Conservation (phyloP, 2,329 filamentous ascomycete species). For the Cytospora piceicola region DNA sequence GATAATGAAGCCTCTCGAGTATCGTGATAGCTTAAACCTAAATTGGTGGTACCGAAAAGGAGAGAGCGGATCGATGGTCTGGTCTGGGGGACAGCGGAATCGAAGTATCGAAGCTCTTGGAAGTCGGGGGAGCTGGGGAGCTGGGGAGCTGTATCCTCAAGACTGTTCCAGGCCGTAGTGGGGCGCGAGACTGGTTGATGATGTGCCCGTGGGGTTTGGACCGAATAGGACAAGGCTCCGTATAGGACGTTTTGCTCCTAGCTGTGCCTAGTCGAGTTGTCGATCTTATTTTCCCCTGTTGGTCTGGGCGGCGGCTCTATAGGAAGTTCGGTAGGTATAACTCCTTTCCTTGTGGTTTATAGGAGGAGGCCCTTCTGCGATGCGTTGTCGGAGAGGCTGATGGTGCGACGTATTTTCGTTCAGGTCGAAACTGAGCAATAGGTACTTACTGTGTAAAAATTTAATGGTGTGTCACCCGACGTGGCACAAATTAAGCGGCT, state of each 20-base stretch:
- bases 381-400: too few relatives aligned
- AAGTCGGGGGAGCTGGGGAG: conserved; percentile 11
- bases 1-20: conserved; percentile 11
- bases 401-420: neutral
- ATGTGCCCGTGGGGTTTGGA: conserved; percentile 23
- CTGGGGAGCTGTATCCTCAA: conserved; percentile 16
- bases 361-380: too few relatives aligned
- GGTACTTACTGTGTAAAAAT: neutral
- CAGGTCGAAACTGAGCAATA: neutral
- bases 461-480: neutral
- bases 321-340: neutral
- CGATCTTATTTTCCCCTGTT: conserved; percentile 20
- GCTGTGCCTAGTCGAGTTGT: conserved; percentile 5
- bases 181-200: conserved; percentile 12
- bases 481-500: neutral
- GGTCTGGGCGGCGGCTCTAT: neutral
- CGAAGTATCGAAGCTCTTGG: conserved; percentile 17
- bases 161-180: conserved; percentile 27
- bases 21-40: conserved; percentile 1
- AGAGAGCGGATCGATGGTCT: neutral
- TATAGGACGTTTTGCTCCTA: conserved; percentile 23
- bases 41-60: neutral
- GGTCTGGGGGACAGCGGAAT: neutral
- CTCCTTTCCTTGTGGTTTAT: neutral
- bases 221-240: conserved; percentile 1